These are phyloP conservation scores for Wickerhamomyces hampshirensis DNA, from an alignment of 805 yeast species.

Conservation along the genomic window DNA sequence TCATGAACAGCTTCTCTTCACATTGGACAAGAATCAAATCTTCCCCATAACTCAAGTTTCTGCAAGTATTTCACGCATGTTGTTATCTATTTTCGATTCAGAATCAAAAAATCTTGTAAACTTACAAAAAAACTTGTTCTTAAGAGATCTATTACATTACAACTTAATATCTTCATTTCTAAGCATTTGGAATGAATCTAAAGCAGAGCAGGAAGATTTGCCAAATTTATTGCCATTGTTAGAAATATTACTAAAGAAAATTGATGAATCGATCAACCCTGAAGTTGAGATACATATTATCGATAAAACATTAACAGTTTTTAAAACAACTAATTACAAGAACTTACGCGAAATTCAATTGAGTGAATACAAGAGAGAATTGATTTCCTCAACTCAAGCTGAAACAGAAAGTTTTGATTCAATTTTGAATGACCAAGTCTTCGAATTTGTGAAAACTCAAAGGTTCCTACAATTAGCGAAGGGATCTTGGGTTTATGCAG, in stretches of 20 bases:
- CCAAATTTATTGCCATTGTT: slow-evolving; percentile 45
- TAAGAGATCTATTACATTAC: slow-evolving; percentile 53
- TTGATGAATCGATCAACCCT: slow-evolving; percentile 22
- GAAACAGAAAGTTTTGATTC: slow-evolving; percentile 45
- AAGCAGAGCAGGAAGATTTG: slow-evolving; percentile 48
- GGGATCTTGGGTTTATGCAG: slow-evolving; percentile 79
- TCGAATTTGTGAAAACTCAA: slow-evolving; percentile 71
- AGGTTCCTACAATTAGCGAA: slow-evolving; percentile 63
- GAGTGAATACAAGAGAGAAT: slow-evolving; percentile 31
- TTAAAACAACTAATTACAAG: slow-evolving; percentile 39
- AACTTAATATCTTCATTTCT: slow-evolving; percentile 53
- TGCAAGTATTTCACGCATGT: slow-evolving; percentile 19
- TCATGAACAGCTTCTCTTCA: slow-evolving; percentile 62
- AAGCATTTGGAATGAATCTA: slow-evolving; percentile 61
- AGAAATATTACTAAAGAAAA: slow-evolving; percentile 28
- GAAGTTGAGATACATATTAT: slow-evolving; percentile 23
- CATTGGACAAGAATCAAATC: slow-evolving; percentile 48
- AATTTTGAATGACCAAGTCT: slow-evolving; percentile 50
- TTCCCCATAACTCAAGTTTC: slow-evolving; percentile 32
- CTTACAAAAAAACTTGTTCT: slow-evolving; percentile 33
- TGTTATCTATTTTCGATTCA: slow-evolving; percentile 21
- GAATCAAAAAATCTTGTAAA: slow-evolving; percentile 5
- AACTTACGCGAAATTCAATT: slow-evolving; percentile 55
- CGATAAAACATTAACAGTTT: slow-evolving; percentile 41
- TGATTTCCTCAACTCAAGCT: slow-evolving; percentile 38